Percentiles rank a stretch among this genome's conserved stretches.
Evolutionary conservation across 1,284 basidiomycete species (phyloP).

Genomic region (Sphagnurus paluster): DNA sequence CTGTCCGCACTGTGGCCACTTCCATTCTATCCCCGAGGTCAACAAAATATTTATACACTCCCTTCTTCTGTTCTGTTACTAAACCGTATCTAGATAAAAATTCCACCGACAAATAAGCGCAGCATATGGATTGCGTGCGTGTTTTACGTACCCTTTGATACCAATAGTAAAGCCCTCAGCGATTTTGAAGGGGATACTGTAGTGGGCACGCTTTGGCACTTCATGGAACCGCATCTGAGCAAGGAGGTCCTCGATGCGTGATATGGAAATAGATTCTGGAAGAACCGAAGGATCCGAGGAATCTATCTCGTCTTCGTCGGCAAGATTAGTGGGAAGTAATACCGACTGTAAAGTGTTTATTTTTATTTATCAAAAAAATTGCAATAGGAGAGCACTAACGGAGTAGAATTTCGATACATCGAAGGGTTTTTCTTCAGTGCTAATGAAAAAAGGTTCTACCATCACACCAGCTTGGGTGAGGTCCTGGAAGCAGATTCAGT

Average conservation of each 20-base stretch:
- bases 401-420: conserved; percentile 83
- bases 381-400: conserved; percentile 43
- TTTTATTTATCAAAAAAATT: too few species aligned
- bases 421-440: conserved; percentile 68
- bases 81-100: conserved; percentile 69
- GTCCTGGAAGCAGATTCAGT: conserved; percentile 55
- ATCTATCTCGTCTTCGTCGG: conserved; percentile 48
- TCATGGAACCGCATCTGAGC: conserved; percentile 83
- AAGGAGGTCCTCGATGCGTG: conserved; percentile 77
- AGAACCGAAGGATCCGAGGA: conserved; percentile 50
- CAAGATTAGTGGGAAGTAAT: conserved; percentile 53
- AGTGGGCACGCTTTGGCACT: conserved; percentile 85
- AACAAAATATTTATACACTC: conserved; percentile 76
- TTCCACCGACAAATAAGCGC: conserved; percentile 3
- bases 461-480: conserved; percentile 78
- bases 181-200: conserved; percentile 81
- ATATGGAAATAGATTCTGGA: conserved; percentile 67
- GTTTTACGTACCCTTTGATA: conserved; percentile 73
- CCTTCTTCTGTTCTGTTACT: conserved; percentile 84
- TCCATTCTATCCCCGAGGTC: conserved; percentile 79
- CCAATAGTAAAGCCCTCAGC: conserved; percentile 84
- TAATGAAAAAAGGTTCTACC: conserved; percentile 93
- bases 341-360: conserved; percentile 46
- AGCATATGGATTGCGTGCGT: not conserved
- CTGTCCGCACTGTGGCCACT: conserved; percentile 67